Conservation (phyloP, 108 stramenopile species). For the Pseudonitzschia pungens region DNA sequence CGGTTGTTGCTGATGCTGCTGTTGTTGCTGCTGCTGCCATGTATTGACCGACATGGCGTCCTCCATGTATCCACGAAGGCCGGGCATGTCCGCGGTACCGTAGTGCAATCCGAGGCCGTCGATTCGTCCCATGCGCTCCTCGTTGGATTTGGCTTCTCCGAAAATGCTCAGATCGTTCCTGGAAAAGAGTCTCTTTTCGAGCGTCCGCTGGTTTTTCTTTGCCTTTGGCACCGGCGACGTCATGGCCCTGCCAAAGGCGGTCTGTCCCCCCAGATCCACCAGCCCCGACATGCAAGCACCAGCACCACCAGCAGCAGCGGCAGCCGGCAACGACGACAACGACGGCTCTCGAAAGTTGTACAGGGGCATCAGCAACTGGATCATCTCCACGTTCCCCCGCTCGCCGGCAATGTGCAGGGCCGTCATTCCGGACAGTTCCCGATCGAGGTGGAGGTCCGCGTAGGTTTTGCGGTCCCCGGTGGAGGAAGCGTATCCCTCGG, state of each 20-base stretch:
- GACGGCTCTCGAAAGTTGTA: slow-evolving; percentile 4
- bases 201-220: slow-evolving; percentile 34
- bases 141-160: slow-evolving; percentile 46
- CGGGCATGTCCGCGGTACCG: slow-evolving; percentile 81
- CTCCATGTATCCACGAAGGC: slow-evolving; percentile 85
- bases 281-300: slow-evolving; percentile 35
- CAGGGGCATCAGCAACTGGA: slow-evolving; percentile 41
- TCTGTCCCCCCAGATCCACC: slow-evolving; percentile 62
- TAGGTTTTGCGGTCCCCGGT: not conserved
- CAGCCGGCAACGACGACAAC: not conserved
- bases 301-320: not conserved
- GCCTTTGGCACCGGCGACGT: slow-evolving; percentile 55
- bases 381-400: slow-evolving; percentile 55
- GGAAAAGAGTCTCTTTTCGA: slow-evolving; percentile 55
- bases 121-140: slow-evolving; percentile 23
- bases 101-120: slow-evolving; percentile 37
- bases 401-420: slow-evolving; percentile 83
- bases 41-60: slow-evolving; percentile 65
- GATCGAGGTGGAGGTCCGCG: slow-evolving; percentile 18
- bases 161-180: slow-evolving; percentile 62
- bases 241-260: slow-evolving; percentile 64
- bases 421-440: slow-evolving; percentile 70
- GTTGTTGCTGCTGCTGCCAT: slow-evolving; percentile 29
- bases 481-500: not conserved
- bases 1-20: slow-evolving; percentile 25